phyloP scores from a whole-genome alignment of 208 protist species.

The Borovskyia barvae region DNA sequence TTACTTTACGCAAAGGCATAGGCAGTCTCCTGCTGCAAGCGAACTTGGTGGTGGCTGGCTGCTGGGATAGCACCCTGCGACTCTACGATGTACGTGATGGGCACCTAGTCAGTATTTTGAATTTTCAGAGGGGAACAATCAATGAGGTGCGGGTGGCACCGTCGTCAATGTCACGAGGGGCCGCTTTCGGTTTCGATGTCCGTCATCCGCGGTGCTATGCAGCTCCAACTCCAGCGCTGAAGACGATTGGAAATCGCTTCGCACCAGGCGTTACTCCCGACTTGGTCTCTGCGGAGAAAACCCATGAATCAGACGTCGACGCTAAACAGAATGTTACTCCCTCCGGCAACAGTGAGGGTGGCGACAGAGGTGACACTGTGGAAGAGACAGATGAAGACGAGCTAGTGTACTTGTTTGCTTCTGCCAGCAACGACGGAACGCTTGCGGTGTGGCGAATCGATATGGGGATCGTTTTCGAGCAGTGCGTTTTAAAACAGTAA shows the following conservation, averaged over 20 bases:
- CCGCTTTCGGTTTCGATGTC: conserved; percentile 71
- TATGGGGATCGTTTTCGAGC: conserved; percentile 35
- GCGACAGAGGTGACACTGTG: background rate
- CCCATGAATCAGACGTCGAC: no score
- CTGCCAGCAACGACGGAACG: conserved; percentile 57
- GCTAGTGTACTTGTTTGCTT: conserved; percentile 66
- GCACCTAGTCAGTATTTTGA: conserved; percentile 54
- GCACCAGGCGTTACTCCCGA: background rate
- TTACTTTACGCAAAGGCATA: conserved; percentile 51
- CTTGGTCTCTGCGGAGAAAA: no score
- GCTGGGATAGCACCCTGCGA: conserved; percentile 77
- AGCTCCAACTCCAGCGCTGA: background rate
- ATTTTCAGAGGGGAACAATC: conserved; percentile 51
- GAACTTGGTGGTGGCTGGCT: conserved; percentile 52
- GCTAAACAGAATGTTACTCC: no score
- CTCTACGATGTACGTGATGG: conserved; percentile 56
- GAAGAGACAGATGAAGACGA: conserved; percentile 3
- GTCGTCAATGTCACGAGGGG: conserved; percentile 12
- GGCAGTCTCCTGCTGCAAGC: conserved; percentile 53
- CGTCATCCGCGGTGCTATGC: conserved; percentile 43
- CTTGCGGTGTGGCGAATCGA: conserved; percentile 78
- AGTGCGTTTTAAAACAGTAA: background rate
- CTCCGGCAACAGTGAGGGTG: no score
- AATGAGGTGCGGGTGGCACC: conserved; percentile 48
- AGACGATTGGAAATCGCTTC: background rate